Conservation (phyloP, 441 rosid genomes). For the Bruguiera hainesii region DNA sequence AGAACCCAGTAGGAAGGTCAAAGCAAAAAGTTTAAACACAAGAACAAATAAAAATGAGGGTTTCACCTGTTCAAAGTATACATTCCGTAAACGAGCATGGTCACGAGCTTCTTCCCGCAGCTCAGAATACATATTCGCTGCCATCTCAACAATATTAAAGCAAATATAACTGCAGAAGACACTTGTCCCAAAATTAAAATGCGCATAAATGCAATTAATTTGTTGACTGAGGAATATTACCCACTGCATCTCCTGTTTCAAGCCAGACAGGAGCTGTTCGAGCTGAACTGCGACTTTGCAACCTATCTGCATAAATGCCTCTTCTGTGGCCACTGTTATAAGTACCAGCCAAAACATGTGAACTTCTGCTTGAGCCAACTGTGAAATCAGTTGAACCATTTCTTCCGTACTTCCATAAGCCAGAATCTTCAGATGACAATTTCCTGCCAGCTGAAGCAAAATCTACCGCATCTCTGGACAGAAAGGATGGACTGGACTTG, state of each 20-base stretch:
- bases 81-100: conserved; percentile 85
- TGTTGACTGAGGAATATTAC: conserved; percentile 51
- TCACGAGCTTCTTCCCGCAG: conserved; percentile 93
- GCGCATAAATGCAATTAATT: conserved; percentile 27
- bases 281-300: conserved; percentile 57
- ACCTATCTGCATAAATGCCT: conserved; percentile 57
- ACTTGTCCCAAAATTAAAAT: conserved; percentile 26
- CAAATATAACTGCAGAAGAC: conserved; percentile 32
- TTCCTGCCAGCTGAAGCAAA: conserved; percentile 92
- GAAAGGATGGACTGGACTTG: conserved; percentile 53
- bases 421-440: conserved; percentile 76
- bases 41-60: conserved; percentile 2
- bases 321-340: conserved; percentile 66
- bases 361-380: conserved; percentile 80
- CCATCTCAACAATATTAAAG: conserved; percentile 52
- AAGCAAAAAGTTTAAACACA: conserved; percentile 10
- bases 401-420: conserved; percentile 78
- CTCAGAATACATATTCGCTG: conserved; percentile 83
- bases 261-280: conserved; percentile 87
- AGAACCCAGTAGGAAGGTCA: not conserved
- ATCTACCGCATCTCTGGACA: conserved; percentile 60
- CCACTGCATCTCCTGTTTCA: conserved; percentile 97
- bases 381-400: conserved; percentile 66
- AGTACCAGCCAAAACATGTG: conserved; percentile 54
- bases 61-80: conserved; percentile 83